These are phyloP conservation scores for Chaetomiaceae sp. DNA, from an alignment of 2,329 filamentous ascomycete species.

Conservation along the genomic window DNA sequence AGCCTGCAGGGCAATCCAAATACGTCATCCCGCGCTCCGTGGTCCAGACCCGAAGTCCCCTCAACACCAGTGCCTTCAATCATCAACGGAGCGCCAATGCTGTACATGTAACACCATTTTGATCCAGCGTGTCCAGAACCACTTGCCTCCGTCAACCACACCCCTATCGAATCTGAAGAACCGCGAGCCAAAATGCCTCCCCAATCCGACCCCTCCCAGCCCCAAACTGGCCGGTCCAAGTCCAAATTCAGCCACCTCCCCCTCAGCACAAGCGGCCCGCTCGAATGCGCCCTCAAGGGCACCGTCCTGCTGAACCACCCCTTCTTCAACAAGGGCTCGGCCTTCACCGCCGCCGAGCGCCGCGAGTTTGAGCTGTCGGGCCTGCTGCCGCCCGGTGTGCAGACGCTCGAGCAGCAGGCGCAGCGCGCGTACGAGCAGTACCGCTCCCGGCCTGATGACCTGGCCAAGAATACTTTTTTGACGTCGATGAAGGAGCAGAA, in stretches of 20 bases:
- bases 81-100: too few species aligned
- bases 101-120: too few species aligned
- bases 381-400: constrained; percentile 66
- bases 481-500: constrained; percentile 83
- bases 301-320: constrained; percentile 58
- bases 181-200: constrained; percentile 5
- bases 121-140: too few species aligned
- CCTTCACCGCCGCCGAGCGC: constrained; percentile 67
- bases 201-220: constrained; percentile 2
- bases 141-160: too few species aligned
- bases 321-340: constrained; percentile 80
- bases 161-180: too few species aligned
- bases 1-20: too few species aligned
- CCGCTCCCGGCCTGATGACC: constrained; percentile 52
- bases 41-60: too few species aligned
- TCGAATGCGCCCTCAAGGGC: constrained; percentile 48
- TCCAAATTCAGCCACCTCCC: constrained; percentile 42
- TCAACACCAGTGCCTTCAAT: too few species aligned
- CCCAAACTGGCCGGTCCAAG: constrained; percentile 3
- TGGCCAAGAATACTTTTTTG: constrained; percentile 86
- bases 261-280: constrained; percentile 44
- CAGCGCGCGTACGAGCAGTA: constrained; percentile 80
- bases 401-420: constrained; percentile 72
- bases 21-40: too few species aligned
- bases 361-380: constrained; percentile 65